phyloP scores from a whole-genome alignment of 176 grass and related monocot genomes.

The Oryza longistaminata region DNA sequence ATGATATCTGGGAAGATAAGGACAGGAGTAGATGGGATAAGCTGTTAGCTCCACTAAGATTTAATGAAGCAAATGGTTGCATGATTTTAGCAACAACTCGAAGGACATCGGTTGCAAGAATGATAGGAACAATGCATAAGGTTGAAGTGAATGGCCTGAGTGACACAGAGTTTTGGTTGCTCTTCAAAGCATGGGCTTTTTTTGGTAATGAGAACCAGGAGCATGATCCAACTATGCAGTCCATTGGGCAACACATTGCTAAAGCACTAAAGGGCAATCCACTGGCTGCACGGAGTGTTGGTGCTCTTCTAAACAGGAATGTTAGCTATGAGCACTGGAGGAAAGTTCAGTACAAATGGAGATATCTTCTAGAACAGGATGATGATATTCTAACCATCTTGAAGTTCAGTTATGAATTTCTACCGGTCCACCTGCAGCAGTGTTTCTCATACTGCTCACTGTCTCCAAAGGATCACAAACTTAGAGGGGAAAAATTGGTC shows the following conservation, averaged over 20 bases:
- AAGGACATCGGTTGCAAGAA: constrained; percentile 16
- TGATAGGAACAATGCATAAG: background rate
- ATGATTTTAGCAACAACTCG: constrained; percentile 44
- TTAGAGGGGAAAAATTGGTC: background rate
- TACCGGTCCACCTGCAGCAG: background rate
- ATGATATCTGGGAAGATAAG: constrained; percentile 20
- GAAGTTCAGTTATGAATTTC: constrained; percentile 27
- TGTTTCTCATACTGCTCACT: constrained; percentile 32
- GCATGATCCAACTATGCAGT: background rate
- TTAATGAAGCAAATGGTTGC: background rate
- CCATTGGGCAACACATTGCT: constrained; percentile 1
- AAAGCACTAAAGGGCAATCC: background rate
- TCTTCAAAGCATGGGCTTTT: constrained; percentile 55
- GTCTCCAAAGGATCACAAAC: constrained; percentile 20
- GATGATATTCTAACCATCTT: constrained; percentile 11
- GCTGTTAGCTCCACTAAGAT: constrained; percentile 24
- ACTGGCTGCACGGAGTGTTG: constrained; percentile 29
- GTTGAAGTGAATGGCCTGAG: constrained; percentile 30
- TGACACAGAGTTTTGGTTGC: constrained; percentile 32
- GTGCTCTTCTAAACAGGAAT: background rate
- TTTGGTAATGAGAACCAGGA: constrained; percentile 31
- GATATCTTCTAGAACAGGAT: background rate
- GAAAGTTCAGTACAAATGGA: constrained; percentile 26
- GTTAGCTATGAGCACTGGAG: background rate
- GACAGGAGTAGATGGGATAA: constrained; percentile 6